phyloP scores from a whole-genome alignment of 2,329 filamentous ascomycete genomes.

The Talaromyces atroroseus region DNA sequence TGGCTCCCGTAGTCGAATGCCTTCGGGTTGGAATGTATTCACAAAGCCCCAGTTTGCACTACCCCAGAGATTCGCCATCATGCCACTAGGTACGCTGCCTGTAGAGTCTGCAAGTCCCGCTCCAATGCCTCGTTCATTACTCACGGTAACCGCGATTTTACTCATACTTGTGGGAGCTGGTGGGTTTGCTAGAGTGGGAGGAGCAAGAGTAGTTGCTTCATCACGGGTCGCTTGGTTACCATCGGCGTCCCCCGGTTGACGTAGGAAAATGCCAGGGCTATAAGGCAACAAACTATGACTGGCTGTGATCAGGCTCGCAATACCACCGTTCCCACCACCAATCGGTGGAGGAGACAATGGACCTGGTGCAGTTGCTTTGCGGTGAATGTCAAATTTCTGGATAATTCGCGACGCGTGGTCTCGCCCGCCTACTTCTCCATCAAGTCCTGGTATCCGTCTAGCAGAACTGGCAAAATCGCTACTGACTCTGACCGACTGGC shows the following conservation, averaged over 20 bases:
- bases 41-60: conserved; percentile 73
- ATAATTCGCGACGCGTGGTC: conserved; percentile 86
- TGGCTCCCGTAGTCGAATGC: conserved; percentile 34
- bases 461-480: conserved; percentile 57
- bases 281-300: conserved; percentile 74
- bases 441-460: conserved; percentile 47
- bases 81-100: conserved; percentile 72
- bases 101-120: conserved; percentile 56
- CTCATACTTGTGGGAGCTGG: conserved; percentile 81
- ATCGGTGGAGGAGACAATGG: conserved; percentile 38
- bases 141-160: conserved; percentile 74
- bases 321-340: conserved; percentile 56
- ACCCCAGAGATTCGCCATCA: conserved; percentile 93
- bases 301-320: conserved; percentile 78
- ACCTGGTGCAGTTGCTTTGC: conserved; percentile 62
- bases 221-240: conserved; percentile 33
- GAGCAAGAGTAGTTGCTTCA: conserved; percentile 61
- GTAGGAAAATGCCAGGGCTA: conserved; percentile 39
- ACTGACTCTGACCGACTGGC: conserved; percentile 58
- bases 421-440: conserved; percentile 64
- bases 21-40: conserved; percentile 55
- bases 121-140: conserved; percentile 66
- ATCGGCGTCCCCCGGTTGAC: conserved; percentile 34
- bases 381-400: conserved; percentile 83
- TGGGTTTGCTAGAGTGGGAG: conserved; percentile 73